phyloP scores from a whole-genome alignment of 2,329 filamentous ascomycete species.

The Hymenoscyphus repandus region DNA sequence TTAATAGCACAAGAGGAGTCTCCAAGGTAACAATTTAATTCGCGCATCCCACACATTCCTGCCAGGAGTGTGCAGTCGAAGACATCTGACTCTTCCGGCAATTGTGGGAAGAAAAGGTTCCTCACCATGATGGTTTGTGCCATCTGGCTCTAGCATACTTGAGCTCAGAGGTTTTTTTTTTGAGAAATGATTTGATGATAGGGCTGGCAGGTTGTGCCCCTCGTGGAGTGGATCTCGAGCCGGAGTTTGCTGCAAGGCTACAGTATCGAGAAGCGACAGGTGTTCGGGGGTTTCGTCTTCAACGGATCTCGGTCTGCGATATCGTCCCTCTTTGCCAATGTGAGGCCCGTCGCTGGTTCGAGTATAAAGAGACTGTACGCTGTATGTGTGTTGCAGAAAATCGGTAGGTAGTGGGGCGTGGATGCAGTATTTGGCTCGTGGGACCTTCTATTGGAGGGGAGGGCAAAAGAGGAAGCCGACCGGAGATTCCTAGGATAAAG shows the following conservation, averaged over 20 bases:
- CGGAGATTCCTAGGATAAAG: too few relatives aligned
- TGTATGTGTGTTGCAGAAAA: too few relatives aligned
- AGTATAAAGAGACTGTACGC: too few relatives aligned
- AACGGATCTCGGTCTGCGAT: too few relatives aligned
- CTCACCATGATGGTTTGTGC: constrained; percentile 28
- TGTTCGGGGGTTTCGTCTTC: too few relatives aligned
- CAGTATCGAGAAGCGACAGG: background rate
- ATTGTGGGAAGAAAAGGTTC: constrained; percentile 1
- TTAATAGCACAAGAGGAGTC: background rate
- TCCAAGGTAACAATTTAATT: background rate
- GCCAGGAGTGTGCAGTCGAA: background rate
- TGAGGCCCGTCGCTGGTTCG: too few relatives aligned
- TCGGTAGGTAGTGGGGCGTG: too few relatives aligned
- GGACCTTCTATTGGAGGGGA: too few relatives aligned
- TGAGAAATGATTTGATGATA: background rate
- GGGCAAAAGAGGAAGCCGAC: too few relatives aligned
- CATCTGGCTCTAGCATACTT: constrained; percentile 33
- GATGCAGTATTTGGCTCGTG: too few relatives aligned
- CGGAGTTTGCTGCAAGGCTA: background rate
- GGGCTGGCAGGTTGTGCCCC: background rate
- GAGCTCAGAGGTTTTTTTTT: constrained; percentile 6
- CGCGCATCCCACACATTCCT: background rate
- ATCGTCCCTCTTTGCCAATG: too few relatives aligned
- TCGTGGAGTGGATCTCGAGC: background rate
- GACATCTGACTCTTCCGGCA: background rate